Evolutionary conservation across 192 early-diverging fungal species (phyloP).

Genomic region (Podochytrium sp.): DNA sequence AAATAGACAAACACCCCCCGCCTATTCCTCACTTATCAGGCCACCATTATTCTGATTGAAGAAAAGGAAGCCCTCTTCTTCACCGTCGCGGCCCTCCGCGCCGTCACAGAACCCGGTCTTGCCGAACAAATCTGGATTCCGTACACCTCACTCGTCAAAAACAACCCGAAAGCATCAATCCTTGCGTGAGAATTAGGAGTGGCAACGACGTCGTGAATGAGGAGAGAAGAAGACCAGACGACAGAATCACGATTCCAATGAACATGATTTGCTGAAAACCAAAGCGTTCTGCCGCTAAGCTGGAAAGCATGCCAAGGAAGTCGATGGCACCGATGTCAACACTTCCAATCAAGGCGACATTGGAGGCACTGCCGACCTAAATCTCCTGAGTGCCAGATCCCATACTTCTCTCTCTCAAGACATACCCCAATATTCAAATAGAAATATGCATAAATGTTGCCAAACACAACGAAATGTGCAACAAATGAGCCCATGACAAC

Average conservation of each 20-base stretch:
- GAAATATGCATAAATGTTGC: not conserved
- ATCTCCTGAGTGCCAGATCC: too few species aligned
- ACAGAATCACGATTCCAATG: constrained; percentile 53
- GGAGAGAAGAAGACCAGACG: constrained; percentile 19
- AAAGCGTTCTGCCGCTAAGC: constrained; percentile 43
- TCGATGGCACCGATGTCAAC: constrained; percentile 1
- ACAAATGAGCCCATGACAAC: constrained; percentile 17
- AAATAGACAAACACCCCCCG: constrained; percentile 69
- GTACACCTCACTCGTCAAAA: constrained; percentile 47
- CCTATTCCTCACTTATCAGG: too few species aligned
- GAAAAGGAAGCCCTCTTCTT: not conserved
- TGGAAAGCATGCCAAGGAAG: not conserved
- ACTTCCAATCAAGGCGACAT: constrained; percentile 19
- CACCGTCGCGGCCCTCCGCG: constrained; percentile 28
- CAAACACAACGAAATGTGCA: constrained; percentile 16
- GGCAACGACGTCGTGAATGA: constrained; percentile 19
- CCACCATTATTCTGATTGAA: constrained; percentile 26
- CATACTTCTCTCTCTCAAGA: too few species aligned
- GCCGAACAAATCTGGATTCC: constrained; percentile 41
- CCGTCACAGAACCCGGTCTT: constrained; percentile 31
- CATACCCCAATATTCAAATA: constrained; percentile 3
- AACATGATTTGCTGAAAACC: constrained; percentile 53
- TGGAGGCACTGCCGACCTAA: constrained; percentile 7
- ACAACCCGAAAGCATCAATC: constrained; percentile 74
- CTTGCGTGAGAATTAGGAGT: constrained; percentile 16